Conservation (phyloP, 2,329 filamentous ascomycete species). For the Pseudogymnoascus sp. region DNA sequence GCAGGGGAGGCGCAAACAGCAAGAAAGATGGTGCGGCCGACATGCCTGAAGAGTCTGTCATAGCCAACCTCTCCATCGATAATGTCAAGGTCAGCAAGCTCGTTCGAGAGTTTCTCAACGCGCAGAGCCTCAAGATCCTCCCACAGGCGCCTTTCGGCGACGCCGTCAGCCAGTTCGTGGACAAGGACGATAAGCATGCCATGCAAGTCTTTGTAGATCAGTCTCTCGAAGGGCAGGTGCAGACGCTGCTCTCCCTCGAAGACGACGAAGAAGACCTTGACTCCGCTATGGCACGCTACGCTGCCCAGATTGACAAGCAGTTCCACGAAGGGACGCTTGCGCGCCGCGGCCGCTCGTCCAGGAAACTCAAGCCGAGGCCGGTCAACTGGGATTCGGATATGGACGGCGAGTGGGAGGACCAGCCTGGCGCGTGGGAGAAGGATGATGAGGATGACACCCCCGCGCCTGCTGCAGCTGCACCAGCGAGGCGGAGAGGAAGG, state of each 20-base stretch:
- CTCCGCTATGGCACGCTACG: constrained; percentile 65
- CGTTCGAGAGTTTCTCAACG: constrained; percentile 77
- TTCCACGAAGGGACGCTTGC: constrained; percentile 57
- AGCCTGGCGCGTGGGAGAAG: constrained; percentile 56
- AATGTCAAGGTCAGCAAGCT: constrained; percentile 81
- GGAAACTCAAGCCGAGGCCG: constrained; percentile 67
- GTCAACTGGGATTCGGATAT: constrained; percentile 82
- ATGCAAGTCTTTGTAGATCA: constrained; percentile 76
- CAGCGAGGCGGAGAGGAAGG: constrained; percentile 24
- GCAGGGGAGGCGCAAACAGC: constrained; percentile 37
- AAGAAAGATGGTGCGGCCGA: constrained; percentile 44
- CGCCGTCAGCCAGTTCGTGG: constrained; percentile 85
- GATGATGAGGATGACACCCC: constrained; percentile 40
- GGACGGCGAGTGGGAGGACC: constrained; percentile 78
- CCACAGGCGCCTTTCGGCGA: constrained; percentile 90
- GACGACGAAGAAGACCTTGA: constrained; percentile 65
- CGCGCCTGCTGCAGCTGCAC: constrained; percentile 24
- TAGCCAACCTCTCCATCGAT: constrained; percentile 59
- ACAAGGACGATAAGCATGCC: constrained; percentile 90
- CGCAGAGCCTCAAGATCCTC: constrained; percentile 84
- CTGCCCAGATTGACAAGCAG: constrained; percentile 60
- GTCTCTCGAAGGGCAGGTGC: constrained; percentile 62
- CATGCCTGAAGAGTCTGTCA: constrained; percentile 56
- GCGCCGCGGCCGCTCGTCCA: constrained; percentile 28
- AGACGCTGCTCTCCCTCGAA: constrained; percentile 59